Base-by-base conservation (phyloP, 352 stramenopile genomes). In the Phytophthora foliorum region DNA sequence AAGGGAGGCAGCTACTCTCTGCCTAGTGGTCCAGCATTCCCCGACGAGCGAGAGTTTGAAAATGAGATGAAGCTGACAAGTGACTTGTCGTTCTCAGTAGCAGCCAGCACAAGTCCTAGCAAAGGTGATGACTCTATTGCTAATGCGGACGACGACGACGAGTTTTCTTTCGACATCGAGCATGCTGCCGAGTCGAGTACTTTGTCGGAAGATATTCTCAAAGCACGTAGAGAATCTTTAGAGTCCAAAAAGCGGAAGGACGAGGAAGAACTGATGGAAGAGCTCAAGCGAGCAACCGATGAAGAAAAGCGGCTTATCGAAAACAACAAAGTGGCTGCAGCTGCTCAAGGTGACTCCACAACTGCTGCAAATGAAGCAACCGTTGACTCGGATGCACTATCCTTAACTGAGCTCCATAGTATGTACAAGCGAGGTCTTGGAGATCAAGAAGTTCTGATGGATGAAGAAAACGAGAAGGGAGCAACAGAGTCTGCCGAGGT, bases 371-470 rank as follows among this genome's bases (percentile, higher is more conserved):
- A 16, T 16, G 34, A 41, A 21, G 49, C 48, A 2, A 7, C 13
- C 3, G 71, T 61, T 49, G 67, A 66, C 0, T 1, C 53, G 3
- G 77, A 78, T 44, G 57, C 62, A 16, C 46, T 93, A 8, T 90
- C 85, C 3, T 27, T 93, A 27, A 84, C 76, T 51, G 83, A 95
- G 56, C 63, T 95, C 16, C 84, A 95, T 51, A 83, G 70, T 32
- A 95, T 93, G 44, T 95, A 95, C 72, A 95, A 93, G 38, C 82
- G 84, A 31, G 87, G 87, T 2, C 72, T 95, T 16, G 87, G 87
- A 4, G 87, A 95, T 38, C 87, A 95, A 56, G 73, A 80, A 63
- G 78, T 90, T 21, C 59, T 80, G 13, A 63, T 92, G 45, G 42
- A 91, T 38, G 80, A 84, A 9, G 38, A 59, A 25, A 69, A 81